A percentile compares a stretch with the other conserved stretches of the same genome.
phyloP scores from a whole-genome alignment of 73 alveolate genomes.

The Paramecium pentaurelia region DNA sequence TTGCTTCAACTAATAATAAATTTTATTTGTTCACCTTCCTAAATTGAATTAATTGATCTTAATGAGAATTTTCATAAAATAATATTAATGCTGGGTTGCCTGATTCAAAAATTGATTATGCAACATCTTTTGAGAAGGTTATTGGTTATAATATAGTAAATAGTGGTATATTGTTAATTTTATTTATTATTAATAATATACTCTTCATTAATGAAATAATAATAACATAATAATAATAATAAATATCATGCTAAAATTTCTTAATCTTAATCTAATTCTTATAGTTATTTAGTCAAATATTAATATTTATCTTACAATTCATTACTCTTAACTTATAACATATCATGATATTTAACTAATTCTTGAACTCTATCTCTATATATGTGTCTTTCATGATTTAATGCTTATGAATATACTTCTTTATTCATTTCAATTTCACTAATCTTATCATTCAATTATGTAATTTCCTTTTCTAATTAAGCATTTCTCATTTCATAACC shows the following conservation, averaged over 20 bases:
- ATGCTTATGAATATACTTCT: conserved; percentile 32
- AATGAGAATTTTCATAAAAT: neutral
- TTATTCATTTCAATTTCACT: neutral
- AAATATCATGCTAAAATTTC: neutral
- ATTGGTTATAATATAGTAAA: neutral
- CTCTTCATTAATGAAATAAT: neutral
- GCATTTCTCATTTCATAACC: conserved; percentile 14
- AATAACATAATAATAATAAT: neutral
- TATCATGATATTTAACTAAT: conserved; percentile 8
- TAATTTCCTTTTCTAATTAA: neutral
- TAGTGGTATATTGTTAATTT: too few relatives aligned
- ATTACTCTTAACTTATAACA: neutral
- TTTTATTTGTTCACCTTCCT: neutral
- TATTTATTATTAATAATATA: too few relatives aligned
- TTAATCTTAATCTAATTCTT: neutral
- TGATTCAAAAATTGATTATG: neutral
- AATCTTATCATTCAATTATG: neutral
- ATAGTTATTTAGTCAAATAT: neutral
- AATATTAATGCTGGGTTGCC: neutral
- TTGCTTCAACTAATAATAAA: neutral
- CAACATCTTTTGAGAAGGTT: neutral
- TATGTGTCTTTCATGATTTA: conserved; percentile 10
- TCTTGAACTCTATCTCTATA: conserved; percentile 21
- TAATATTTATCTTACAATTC: neutral
- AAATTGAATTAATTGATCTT: neutral